These are phyloP conservation scores for Juncus effusus DNA, from an alignment of 176 grass and related monocot genomes.

Conservation along the genomic window DNA sequence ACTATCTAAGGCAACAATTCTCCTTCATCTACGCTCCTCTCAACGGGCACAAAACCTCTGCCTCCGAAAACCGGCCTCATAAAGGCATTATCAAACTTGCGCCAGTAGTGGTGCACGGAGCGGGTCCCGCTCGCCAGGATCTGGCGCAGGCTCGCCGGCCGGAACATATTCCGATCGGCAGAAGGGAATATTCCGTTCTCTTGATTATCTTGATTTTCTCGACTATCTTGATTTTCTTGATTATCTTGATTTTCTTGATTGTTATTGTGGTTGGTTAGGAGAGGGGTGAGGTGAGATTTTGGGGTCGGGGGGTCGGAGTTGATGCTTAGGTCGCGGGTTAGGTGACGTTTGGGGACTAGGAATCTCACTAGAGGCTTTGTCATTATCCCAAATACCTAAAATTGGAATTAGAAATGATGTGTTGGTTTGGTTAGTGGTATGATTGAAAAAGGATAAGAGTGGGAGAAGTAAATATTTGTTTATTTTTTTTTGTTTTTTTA, in stretches of 20 bases:
- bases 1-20: no score
- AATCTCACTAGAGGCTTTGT: slow-evolving; percentile 82
- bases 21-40: no score
- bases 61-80: slow-evolving; percentile 94
- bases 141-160: slow-evolving; percentile 80
- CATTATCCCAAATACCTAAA: slow-evolving; percentile 88
- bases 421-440: background rate
- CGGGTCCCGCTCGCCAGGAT: slow-evolving; percentile 70
- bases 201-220: no score
- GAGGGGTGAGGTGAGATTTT: slow-evolving; percentile 41
- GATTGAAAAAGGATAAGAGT: background rate
- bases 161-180: slow-evolving; percentile 45
- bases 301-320: slow-evolving; percentile 67
- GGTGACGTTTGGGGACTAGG: slow-evolving; percentile 32
- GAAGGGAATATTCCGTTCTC: slow-evolving; percentile 9
- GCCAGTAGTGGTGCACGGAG: slow-evolving; percentile 95
- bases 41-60: slow-evolving; percentile 59
- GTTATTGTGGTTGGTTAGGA: slow-evolving; percentile 24
- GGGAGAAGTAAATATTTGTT: no score
- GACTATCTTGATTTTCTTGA: no score
- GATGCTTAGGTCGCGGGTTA: background rate
- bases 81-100: slow-evolving; percentile 85
- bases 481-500: no score
- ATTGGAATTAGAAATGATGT: background rate
- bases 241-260: no score